Conservation (phyloP, 768 basidiomycete species). For the Suillus hirtellus region DNA sequence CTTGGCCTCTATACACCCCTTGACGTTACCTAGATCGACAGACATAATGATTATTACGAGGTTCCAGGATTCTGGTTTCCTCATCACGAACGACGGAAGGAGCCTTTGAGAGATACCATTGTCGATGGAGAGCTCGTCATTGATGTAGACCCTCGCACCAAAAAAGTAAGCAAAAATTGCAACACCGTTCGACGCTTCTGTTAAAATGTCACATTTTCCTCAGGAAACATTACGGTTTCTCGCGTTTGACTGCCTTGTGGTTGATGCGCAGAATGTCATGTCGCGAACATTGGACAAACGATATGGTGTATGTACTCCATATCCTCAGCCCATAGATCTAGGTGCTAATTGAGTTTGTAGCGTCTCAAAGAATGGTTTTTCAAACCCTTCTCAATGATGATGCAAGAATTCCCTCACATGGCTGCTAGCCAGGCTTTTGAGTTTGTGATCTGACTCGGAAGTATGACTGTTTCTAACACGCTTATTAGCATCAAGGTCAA, state of each 20-base stretch:
- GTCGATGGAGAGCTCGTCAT: constrained; percentile 94
- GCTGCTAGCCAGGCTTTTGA: constrained; percentile 72
- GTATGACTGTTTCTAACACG: constrained; percentile 9
- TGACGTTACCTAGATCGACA: constrained; percentile 71
- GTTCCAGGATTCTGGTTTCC: constrained; percentile 85
- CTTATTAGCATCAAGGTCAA: constrained; percentile 78
- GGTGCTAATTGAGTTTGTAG: constrained; percentile 12
- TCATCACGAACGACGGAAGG: constrained; percentile 71
- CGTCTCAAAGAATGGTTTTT: constrained; percentile 80
- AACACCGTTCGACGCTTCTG: neutral
- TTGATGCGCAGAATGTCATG: constrained; percentile 88
- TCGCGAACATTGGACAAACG: constrained; percentile 76
- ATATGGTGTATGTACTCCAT: constrained; percentile 69
- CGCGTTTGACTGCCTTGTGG: constrained; percentile 91
- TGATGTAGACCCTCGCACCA: constrained; percentile 79
- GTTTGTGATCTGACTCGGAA: constrained; percentile 46
- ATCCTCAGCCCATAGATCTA: neutral
- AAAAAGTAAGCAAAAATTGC: constrained; percentile 48
- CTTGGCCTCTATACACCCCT: constrained; percentile 9
- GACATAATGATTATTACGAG: constrained; percentile 84
- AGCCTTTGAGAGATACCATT: constrained; percentile 74
- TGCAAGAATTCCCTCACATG: constrained; percentile 69
- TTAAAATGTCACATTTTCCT: constrained; percentile 6
- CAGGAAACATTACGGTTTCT: constrained; percentile 84
- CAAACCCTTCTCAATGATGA: constrained; percentile 73